Percentiles rank a stretch among this genome's conserved stretches.
Conservation (phyloP, 2,329 filamentous ascomycete species). For the Trichoderma endophyticum region DNA sequence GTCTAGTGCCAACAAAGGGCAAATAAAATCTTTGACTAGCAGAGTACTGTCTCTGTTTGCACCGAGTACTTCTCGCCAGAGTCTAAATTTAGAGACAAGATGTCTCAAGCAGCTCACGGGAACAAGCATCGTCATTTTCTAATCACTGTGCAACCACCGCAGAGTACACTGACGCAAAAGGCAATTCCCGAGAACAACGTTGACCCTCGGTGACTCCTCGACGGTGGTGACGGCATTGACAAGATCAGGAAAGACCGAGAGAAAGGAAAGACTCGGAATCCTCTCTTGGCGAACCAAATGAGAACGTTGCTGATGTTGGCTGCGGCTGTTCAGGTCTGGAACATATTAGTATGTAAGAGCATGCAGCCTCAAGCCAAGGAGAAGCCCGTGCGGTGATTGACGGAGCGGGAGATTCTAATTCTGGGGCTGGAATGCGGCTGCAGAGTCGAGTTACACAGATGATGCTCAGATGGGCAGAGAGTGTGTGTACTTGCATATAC, state of each 20-base stretch:
- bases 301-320: background rate
- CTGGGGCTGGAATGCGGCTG: background rate
- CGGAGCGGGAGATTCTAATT: background rate
- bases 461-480: background rate
- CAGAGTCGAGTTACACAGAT: background rate
- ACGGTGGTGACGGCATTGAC: background rate
- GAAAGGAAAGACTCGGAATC: background rate
- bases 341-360: background rate
- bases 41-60: background rate
- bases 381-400: background rate
- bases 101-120: background rate
- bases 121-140: background rate
- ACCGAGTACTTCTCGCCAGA: background rate
- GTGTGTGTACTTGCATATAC: background rate
- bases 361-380: background rate
- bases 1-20: background rate
- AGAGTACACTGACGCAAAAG: background rate
- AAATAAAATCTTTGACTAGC: background rate
- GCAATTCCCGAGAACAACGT: background rate
- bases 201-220: background rate
- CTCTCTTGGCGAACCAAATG: background rate
- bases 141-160: background rate
- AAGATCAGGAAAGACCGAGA: background rate
- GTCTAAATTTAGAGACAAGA: background rate
- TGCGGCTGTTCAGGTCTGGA: background rate